A percentile compares a stretch with the other conserved stretches of the same genome.
These are phyloP conservation scores for Epipyxis sp. DNA, from an alignment of 108 stramenopile genomes.

Conservation along the genomic window DNA sequence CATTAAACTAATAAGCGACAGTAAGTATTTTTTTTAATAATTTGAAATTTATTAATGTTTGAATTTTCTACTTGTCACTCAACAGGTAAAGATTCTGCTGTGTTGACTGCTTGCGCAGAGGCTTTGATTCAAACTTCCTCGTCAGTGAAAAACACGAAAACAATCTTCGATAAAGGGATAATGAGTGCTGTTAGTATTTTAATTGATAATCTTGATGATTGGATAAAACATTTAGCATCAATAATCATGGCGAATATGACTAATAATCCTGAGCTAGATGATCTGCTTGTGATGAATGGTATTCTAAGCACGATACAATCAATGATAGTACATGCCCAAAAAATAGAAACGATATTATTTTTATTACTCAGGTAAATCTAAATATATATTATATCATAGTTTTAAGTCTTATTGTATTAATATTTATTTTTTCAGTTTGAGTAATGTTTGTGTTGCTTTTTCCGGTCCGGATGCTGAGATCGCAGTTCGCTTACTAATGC, in stretches of 20 bases:
- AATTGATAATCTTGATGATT: background rate
- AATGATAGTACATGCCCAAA: background rate
- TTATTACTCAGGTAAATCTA: background rate
- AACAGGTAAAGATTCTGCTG: constrained; percentile 11
- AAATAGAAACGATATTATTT: background rate
- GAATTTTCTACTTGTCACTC: background rate
- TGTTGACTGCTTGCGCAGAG: background rate
- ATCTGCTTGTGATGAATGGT: background rate
- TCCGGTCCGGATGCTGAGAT: background rate
- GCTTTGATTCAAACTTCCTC: background rate
- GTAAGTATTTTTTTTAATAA: constrained; percentile 11
- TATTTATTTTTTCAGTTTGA: background rate
- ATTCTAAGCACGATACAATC: background rate
- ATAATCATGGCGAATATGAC: background rate
- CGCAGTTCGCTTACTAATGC: background rate
- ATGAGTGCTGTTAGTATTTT: background rate
- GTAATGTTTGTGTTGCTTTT: background rate
- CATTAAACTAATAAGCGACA: background rate
- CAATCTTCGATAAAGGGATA: background rate
- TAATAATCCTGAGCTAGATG: background rate
- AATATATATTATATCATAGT: background rate
- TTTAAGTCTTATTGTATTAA: background rate
- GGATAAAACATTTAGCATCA: background rate
- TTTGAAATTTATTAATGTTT: background rate
- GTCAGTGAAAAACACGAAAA: background rate